Evolutionary conservation across 306 rosid species (phyloP).

Genomic region (Prunus armeniaca): DNA sequence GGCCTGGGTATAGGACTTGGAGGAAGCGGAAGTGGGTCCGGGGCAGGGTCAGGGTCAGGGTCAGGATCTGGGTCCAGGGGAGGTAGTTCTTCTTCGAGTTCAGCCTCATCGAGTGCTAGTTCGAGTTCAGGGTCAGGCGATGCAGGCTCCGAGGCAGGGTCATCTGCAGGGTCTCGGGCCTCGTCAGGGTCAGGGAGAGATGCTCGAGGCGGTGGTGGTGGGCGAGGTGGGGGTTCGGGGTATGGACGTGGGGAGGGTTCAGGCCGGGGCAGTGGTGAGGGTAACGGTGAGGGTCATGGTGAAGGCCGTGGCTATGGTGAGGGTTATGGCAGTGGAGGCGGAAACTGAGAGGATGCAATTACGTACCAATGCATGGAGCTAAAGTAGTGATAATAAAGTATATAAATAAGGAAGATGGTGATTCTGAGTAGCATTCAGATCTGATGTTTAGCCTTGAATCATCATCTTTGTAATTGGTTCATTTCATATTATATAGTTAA

Average conservation of each 20-base stretch:
- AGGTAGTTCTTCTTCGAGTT: slow-evolving; percentile 17
- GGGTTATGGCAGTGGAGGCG: slow-evolving; percentile 20
- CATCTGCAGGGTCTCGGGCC: slow-evolving; percentile 40
- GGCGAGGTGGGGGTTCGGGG: slow-evolving; percentile 38
- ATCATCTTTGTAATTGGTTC: no score
- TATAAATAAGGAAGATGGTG: no score
- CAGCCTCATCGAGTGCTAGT: slow-evolving; percentile 16
- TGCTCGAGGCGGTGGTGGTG: slow-evolving; percentile 23
- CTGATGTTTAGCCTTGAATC: no score
- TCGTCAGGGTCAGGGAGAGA: slow-evolving; percentile 23
- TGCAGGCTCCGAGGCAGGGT: slow-evolving; percentile 43
- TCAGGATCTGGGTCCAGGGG: slow-evolving; percentile 31
- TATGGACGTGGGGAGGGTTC: slow-evolving; percentile 36
- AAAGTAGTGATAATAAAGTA: background rate
- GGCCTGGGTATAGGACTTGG: slow-evolving; percentile 57
- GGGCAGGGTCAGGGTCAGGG: slow-evolving; percentile 9
- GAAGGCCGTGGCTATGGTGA: slow-evolving; percentile 10
- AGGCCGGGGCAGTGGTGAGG: slow-evolving; percentile 23
- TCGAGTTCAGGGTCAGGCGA: slow-evolving; percentile 40
- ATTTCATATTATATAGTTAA: no score
- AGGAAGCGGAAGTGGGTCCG: slow-evolving; percentile 39
- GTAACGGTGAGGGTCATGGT: slow-evolving; percentile 1
- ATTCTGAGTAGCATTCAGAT: no score
- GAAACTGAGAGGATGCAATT: background rate
- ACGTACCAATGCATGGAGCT: background rate